Evolutionary conservation across 768 basidiomycete species (phyloP).

Genomic region (Leucocoprinus birnbaumii): DNA sequence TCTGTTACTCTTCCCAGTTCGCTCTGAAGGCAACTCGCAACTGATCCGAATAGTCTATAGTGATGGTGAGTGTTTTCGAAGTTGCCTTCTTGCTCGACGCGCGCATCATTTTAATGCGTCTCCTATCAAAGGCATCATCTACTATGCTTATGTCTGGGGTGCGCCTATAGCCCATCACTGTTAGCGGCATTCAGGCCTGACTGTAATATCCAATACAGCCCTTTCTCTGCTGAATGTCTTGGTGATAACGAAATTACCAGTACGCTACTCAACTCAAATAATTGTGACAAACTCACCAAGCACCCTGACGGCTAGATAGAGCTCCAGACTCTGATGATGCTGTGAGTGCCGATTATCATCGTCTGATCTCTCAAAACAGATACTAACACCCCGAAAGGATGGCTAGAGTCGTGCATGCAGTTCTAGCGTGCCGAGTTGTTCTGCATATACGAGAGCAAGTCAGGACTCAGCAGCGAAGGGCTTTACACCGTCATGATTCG

Average conservation of each 20-base stretch:
- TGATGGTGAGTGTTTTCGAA: not conserved
- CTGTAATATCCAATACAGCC: not conserved
- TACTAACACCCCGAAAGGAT: not conserved
- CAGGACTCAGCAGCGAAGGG: not conserved
- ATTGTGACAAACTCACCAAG: not conserved
- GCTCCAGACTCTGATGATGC: not conserved
- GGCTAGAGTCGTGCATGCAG: constrained; percentile 1
- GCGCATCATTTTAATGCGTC: too few relatives aligned
- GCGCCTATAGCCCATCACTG: not conserved
- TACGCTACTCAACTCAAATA: not conserved
- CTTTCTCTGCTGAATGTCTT: constrained; percentile 2
- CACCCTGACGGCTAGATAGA: not conserved
- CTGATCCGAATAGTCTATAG: constrained; percentile 4
- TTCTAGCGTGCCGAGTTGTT: constrained; percentile 2
- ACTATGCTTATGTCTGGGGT: constrained; percentile 2
- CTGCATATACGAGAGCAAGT: constrained; percentile 5
- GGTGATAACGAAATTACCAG: not conserved
- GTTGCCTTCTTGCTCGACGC: too few relatives aligned
- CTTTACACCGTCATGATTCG: not conserved
- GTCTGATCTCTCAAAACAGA: not conserved
- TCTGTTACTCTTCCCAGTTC: not conserved
- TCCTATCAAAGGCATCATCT: not conserved
- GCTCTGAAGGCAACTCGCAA: not conserved
- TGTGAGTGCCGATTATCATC: not conserved
- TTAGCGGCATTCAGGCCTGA: not conserved